Evolutionary conservation across 2,329 filamentous ascomycete species (phyloP).

Genomic region (Trichoderma koningiopsis): DNA sequence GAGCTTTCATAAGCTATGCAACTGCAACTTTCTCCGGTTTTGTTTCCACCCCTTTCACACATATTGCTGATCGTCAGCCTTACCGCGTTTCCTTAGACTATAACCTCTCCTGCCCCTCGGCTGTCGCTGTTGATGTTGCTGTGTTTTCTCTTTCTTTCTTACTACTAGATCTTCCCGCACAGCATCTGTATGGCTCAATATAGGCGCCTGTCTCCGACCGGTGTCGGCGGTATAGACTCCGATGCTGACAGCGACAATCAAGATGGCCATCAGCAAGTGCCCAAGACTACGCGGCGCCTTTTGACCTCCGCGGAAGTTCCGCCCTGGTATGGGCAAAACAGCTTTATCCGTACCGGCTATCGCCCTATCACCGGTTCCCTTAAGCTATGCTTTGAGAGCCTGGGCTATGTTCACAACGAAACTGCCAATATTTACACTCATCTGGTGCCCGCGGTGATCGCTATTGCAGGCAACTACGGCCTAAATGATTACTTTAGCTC

Average conservation of each 20-base stretch:
- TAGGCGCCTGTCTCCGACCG: neutral
- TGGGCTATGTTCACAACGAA: slow-evolving; percentile 43
- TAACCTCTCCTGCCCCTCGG: neutral
- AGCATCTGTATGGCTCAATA: neutral
- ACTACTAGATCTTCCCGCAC: neutral
- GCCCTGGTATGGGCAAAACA: slow-evolving; percentile 47
- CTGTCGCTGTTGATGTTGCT: neutral
- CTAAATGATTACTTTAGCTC: slow-evolving; percentile 32
- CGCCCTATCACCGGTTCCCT: slow-evolving; percentile 45
- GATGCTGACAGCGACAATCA: neutral
- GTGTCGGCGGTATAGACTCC: neutral
- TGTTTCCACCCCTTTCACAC: neutral
- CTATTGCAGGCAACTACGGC: slow-evolving; percentile 35
- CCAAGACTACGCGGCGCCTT: neutral
- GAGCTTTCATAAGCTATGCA: neutral
- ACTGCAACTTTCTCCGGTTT: neutral
- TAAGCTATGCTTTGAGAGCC: slow-evolving; percentile 43
- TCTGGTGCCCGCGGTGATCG: slow-evolving; percentile 45
- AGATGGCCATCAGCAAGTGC: neutral
- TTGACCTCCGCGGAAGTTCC: slow-evolving; percentile 35
- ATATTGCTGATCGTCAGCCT: neutral
- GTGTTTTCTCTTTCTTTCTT: neutral
- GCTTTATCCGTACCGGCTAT: slow-evolving; percentile 46
- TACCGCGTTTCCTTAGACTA: neutral
- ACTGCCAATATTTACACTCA: slow-evolving; percentile 41